These are phyloP conservation scores for Epichloe hybrida DNA, from an alignment of 2,329 filamentous ascomycete genomes.

Conservation along the genomic window DNA sequence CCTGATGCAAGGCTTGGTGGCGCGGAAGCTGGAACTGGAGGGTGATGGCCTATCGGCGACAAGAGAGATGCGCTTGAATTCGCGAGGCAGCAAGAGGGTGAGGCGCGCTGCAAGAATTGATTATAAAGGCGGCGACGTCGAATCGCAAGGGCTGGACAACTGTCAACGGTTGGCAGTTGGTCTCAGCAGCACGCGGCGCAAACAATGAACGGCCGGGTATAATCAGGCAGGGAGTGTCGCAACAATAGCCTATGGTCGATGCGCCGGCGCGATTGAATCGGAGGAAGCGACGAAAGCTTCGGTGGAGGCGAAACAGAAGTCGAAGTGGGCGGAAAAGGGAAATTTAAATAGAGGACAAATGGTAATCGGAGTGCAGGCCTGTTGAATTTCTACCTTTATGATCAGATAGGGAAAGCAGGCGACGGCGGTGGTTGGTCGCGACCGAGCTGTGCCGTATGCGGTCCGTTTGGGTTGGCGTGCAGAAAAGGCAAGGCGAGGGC, in stretches of 20 bases:
- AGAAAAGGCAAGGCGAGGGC: neutral
- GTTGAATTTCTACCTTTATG: neutral
- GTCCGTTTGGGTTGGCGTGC: neutral
- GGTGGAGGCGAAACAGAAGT: neutral
- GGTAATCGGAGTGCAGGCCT: neutral
- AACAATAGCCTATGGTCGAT: neutral
- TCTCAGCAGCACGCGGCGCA: neutral
- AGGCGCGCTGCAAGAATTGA: neutral
- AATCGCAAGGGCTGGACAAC: neutral
- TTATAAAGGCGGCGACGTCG: neutral
- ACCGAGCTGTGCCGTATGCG: slow-evolving; percentile 5
- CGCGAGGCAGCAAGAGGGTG: neutral
- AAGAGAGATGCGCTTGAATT: neutral
- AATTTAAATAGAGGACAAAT: neutral
- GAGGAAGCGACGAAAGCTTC: neutral
- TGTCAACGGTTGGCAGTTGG: slow-evolving; percentile 3
- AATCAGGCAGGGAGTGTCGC: slow-evolving; percentile 1
- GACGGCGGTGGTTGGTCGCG: slow-evolving; percentile 7
- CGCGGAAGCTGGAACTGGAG: neutral
- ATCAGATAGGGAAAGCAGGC: neutral
- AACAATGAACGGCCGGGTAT: neutral
- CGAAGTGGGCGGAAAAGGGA: neutral
- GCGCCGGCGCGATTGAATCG: slow-evolving; percentile 2
- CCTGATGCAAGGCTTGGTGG: neutral
- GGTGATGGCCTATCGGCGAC: neutral